These are phyloP conservation scores for Paramecium pentaurelia DNA, from an alignment of 73 alveolate genomes.

Conservation along the genomic window DNA sequence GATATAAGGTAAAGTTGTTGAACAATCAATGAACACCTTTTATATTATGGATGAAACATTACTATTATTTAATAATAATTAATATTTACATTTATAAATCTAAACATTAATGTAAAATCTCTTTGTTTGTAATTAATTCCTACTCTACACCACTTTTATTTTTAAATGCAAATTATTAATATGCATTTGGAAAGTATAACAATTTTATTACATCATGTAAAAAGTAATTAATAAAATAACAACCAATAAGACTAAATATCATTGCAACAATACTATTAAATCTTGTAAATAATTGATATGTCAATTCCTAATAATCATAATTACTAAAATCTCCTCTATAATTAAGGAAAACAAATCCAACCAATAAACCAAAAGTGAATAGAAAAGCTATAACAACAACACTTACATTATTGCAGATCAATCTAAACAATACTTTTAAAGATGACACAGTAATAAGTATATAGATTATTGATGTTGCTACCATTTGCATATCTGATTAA, in stretches of 20 bases:
- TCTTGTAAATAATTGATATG: background rate
- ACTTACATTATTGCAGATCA: background rate
- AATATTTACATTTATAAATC: background rate
- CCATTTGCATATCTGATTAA: background rate
- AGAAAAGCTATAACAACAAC: background rate
- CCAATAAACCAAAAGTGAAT: background rate
- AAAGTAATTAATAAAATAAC: constrained; percentile 4
- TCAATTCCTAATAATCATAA: constrained; percentile 4
- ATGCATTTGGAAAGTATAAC: background rate
- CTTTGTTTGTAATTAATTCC: background rate
- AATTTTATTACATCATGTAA: constrained; percentile 8
- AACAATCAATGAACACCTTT: background rate
- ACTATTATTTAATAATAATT: background rate
- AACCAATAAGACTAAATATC: background rate
- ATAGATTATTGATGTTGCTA: background rate
- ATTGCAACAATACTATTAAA: constrained; percentile 29
- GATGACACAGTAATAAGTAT: background rate
- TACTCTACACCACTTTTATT: background rate
- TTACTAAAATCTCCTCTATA: constrained; percentile 9
- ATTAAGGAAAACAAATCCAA: constrained; percentile 2
- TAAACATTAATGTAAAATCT: background rate
- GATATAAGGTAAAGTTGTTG: background rate
- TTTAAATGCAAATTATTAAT: constrained; percentile 13
- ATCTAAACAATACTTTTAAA: background rate
- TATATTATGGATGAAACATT: constrained; percentile 1